Evolutionary conservation across 2,329 filamentous ascomycete genomes (phyloP).

Genomic region (Diaporthe citri): DNA sequence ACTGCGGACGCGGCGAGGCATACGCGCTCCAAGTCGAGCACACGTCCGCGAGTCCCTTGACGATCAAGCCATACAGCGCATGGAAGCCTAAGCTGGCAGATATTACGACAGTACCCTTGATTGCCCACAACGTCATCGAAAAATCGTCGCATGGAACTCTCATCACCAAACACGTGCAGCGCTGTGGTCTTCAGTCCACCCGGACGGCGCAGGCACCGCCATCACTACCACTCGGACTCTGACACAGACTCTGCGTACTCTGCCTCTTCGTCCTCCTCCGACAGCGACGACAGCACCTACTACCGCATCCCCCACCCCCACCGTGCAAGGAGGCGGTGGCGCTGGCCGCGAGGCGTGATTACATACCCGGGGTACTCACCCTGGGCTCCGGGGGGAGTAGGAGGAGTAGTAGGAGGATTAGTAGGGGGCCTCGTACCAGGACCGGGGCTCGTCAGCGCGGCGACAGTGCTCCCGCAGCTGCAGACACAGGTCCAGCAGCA

Average conservation of each 20-base stretch:
- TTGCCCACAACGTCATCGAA: not conserved
- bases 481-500: conserved; percentile 1
- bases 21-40: not conserved
- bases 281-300: not conserved
- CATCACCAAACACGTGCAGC: not conserved
- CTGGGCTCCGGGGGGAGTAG: not conserved
- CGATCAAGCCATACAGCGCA: not conserved
- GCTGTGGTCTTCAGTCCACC: not conserved
- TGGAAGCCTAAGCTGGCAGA: not conserved
- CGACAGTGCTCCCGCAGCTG: not conserved
- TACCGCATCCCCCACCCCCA: not conserved
- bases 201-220: not conserved
- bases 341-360: conserved; percentile 11
- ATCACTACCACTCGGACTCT: not conserved
- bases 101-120: not conserved
- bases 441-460: not conserved
- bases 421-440: not conserved
- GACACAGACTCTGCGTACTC: conserved; percentile 4
- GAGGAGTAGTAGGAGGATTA: not conserved
- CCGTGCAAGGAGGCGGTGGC: not conserved
- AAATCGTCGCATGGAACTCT: not conserved
- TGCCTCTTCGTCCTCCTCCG: not conserved
- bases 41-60: not conserved
- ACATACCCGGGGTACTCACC: not conserved
- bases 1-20: not conserved